These are phyloP conservation scores for Trypanosoma avium DNA, from an alignment of 208 protist species.

Conservation along the genomic window DNA sequence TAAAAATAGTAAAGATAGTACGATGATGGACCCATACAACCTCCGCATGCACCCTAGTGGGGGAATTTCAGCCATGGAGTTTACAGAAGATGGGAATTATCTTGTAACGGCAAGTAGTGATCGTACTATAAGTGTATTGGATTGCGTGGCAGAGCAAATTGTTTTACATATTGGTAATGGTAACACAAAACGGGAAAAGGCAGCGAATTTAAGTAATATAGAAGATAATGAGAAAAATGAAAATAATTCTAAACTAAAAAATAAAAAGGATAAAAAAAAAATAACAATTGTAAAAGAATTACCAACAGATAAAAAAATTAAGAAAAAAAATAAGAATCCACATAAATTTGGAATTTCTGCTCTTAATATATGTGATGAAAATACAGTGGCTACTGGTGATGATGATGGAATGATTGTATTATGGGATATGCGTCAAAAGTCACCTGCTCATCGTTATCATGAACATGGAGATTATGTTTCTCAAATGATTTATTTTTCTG, in stretches of 20 bases:
- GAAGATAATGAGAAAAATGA: too few species aligned
- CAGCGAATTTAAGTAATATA: constrained; percentile 4
- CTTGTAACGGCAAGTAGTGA: constrained; percentile 83
- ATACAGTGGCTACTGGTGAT: constrained; percentile 81
- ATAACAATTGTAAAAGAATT: constrained; percentile 5
- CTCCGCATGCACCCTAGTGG: constrained; percentile 82
- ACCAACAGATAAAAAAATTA: constrained; percentile 29
- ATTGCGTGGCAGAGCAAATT: constrained; percentile 70
- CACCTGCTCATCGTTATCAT: constrained; percentile 69
- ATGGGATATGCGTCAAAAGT: constrained; percentile 85
- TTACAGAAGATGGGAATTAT: constrained; percentile 85
- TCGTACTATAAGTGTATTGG: constrained; percentile 75
- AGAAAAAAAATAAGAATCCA: constrained; percentile 52
- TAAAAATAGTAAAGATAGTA: not conserved
- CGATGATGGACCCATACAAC: constrained; percentile 32
- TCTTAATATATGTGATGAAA: constrained; percentile 85
- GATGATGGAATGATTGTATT: constrained; percentile 85
- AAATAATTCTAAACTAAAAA: too few species aligned
- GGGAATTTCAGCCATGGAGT: constrained; percentile 78
- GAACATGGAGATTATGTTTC: constrained; percentile 91
- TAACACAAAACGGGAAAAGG: constrained; percentile 20
- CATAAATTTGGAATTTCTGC: constrained; percentile 86
- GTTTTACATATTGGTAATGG: constrained; percentile 64
- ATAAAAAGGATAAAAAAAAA: constrained; percentile 35
- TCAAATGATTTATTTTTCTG: constrained; percentile 88